Conservation (phyloP, 768 basidiomycete species). For the Guyanaporus albipodus region DNA sequence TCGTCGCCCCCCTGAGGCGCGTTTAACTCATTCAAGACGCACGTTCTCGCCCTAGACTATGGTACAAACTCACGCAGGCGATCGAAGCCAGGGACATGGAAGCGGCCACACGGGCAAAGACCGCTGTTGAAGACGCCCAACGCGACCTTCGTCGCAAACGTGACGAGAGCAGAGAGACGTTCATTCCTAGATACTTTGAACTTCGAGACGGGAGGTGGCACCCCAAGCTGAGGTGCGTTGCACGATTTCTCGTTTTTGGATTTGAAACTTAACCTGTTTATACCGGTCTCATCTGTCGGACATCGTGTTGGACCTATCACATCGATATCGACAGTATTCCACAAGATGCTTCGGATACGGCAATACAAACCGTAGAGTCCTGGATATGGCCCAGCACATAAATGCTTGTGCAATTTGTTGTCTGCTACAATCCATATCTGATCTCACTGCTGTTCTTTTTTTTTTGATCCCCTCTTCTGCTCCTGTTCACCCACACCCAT, state of each 20-base stretch:
- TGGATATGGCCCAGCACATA: conserved; percentile 65
- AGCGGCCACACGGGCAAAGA: conserved; percentile 87
- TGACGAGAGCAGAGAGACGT: conserved; percentile 67
- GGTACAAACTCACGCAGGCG: conserved; percentile 80
- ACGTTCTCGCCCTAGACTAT: conserved; percentile 43
- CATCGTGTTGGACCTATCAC: no score
- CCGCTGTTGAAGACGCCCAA: conserved; percentile 86
- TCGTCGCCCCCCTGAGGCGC: background rate
- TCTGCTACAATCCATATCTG: conserved; percentile 18
- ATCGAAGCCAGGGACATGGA: conserved; percentile 91
- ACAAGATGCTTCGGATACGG: conserved; percentile 55
- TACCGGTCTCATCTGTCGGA: no score
- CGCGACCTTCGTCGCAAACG: conserved; percentile 70
- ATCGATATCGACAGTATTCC: conserved; percentile 50
- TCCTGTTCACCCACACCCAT: conserved; percentile 17
- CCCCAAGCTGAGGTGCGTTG: conserved; percentile 69
- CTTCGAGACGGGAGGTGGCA: conserved; percentile 74
- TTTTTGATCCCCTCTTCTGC: conserved; percentile 6
- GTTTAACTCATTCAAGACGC: no score
- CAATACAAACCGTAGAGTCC: conserved; percentile 59
- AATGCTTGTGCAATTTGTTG: background rate
- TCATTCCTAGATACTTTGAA: conserved; percentile 81
- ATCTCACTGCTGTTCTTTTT: conserved; percentile 3
- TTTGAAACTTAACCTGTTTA: no score
- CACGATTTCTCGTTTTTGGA: no score